Evolutionary conservation across 1,139 yeast species (phyloP), one percentile per base, ranked within the genome.

Genomic region (Candida labiduridarum): DNA sequence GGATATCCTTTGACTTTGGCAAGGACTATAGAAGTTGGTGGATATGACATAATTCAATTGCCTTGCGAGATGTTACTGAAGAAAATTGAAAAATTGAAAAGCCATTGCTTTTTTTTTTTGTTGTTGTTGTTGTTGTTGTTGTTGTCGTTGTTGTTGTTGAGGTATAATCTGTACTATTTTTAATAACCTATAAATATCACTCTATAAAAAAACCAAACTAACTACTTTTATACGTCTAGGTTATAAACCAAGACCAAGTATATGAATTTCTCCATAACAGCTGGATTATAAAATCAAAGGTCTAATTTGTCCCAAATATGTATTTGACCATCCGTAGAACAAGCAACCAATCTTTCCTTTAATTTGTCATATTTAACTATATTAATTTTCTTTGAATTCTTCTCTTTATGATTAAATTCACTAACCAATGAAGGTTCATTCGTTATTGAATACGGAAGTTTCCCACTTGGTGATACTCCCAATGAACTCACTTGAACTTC

Each of bases 1-100:
- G 92, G 87, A 61, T 83, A 87, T 6, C 92, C 91, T 60, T 86
- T 87, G 31, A 87, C 84, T 63, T 87, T 87, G 6, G 91, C 90
- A 38, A 87, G 72, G 0, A 87, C 91, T 3, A 85, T 67, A 27
- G 75, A 54, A n/a, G 53, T 63, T 10, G 72, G 70, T 10, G 50
- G 52, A 36, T 49, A 61, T 14, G 43, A 27, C 9, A 15, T 27
- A n/a, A 22, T 22, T 22, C 25, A 22, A 22, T 22, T 22, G 34
- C 10, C 34, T 11, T 12, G 34, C 4, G 14, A 31, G 34, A 31
- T 31, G 34, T 29, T 29, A 12, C n/a, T n/a, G n/a, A n/a, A 29
- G 8, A n/a, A 8, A 31, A 31, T 5, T 12, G 9, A 31, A 31
- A 8, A n/a, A 31, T 4, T 31, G 34, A 31, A 31, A 31, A 31